A percentile compares a stretch with the other conserved stretches of the same genome.
Evolutionary conservation across 306 rosid species (phyloP).

Genomic region (Cotoneaster glaucophyllus): DNA sequence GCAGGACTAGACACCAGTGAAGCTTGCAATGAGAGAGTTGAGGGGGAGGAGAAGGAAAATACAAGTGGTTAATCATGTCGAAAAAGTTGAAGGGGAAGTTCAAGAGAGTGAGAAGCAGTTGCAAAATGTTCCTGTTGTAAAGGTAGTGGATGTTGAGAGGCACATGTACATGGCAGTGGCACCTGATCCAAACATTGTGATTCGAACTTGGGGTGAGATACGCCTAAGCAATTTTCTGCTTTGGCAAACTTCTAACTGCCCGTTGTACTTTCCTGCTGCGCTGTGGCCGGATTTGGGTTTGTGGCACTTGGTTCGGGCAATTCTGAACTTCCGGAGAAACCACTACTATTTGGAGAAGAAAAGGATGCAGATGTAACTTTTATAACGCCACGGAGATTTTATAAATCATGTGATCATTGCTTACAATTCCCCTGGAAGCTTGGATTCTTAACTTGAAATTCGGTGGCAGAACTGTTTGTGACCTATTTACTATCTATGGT

Average conservation of each 20-base stretch:
- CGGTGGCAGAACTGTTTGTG: neutral
- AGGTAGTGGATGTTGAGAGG: slow-evolving; percentile 53
- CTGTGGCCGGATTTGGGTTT: slow-evolving; percentile 83
- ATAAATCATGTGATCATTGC: neutral
- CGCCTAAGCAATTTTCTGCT: slow-evolving; percentile 80
- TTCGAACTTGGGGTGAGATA: slow-evolving; percentile 58
- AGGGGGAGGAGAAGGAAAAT: neutral
- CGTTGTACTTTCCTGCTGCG: slow-evolving; percentile 54
- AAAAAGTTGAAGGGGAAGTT: neutral
- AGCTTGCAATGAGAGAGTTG: slow-evolving; percentile 8
- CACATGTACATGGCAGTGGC: slow-evolving; percentile 71
- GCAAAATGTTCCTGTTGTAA: slow-evolving; percentile 28
- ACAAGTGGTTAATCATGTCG: neutral
- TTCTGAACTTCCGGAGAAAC: slow-evolving; percentile 59
- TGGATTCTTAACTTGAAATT: neutral
- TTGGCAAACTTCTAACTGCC: slow-evolving; percentile 61
- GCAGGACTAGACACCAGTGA: neutral
- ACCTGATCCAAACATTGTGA: slow-evolving; percentile 67
- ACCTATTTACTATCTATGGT: neutral
- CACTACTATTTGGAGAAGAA: slow-evolving; percentile 54
- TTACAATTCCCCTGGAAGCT: neutral
- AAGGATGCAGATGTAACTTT: slow-evolving; percentile 24
- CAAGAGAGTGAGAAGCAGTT: slow-evolving; percentile 12
- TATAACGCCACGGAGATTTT: neutral
- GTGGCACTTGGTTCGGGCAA: slow-evolving; percentile 58